Evolutionary conservation across 176 grass and related monocot species (phyloP).

Genomic region (Ensete glaucum): DNA sequence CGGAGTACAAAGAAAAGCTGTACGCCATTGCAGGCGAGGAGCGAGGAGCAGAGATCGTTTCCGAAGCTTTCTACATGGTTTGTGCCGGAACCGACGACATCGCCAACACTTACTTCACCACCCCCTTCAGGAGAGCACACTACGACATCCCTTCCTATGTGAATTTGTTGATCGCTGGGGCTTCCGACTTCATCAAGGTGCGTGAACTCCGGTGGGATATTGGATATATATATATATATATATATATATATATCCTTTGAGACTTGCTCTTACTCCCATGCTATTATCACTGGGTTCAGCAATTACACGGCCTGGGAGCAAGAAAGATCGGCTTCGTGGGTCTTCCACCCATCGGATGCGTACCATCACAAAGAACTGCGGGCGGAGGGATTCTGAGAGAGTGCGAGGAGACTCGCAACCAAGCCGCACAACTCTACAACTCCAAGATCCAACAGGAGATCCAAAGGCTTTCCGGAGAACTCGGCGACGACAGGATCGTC

Average conservation of each 20-base stretch:
- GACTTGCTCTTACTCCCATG: neutral
- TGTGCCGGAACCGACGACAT: constrained; percentile 68
- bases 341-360: constrained; percentile 63
- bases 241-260: neutral
- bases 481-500: constrained; percentile 5
- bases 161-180: constrained; percentile 41
- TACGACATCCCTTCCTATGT: constrained; percentile 80
- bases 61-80: constrained; percentile 41
- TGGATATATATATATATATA: neutral
- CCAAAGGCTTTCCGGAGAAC: neutral
- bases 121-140: constrained; percentile 33
- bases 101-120: constrained; percentile 76
- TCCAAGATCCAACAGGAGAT: constrained; percentile 28
- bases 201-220: neutral
- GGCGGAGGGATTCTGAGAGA: constrained; percentile 30
- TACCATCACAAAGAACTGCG: constrained; percentile 60
- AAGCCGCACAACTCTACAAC: constrained; percentile 58
- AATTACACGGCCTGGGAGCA: constrained; percentile 16
- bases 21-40: constrained; percentile 38
- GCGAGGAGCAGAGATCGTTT: constrained; percentile 33
- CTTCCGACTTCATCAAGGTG: constrained; percentile 37
- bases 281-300: neutral
- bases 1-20: constrained; percentile 51
- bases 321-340: constrained; percentile 43
- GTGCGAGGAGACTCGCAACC: constrained; percentile 41